These are phyloP conservation scores for Lentinula novae-zelandiae DNA, from an alignment of 1,284 basidiomycete genomes.

Conservation along the genomic window DNA sequence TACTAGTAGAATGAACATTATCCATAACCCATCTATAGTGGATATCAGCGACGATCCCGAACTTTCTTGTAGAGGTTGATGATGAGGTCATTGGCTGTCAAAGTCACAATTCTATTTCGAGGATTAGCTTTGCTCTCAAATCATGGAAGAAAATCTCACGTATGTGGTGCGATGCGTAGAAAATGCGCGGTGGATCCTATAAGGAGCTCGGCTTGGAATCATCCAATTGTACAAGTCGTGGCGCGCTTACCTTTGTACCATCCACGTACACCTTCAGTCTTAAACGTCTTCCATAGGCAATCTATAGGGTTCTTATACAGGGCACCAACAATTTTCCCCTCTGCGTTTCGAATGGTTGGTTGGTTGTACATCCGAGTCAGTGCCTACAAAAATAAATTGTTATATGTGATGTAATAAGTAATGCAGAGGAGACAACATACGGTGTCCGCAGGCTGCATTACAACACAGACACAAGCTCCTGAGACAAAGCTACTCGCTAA, in stretches of 20 bases:
- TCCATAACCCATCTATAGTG: too few species aligned
- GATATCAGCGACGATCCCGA: not conserved
- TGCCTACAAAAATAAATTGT: conserved; percentile 44
- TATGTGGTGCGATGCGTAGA: conserved; percentile 88
- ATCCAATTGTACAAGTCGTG: not conserved
- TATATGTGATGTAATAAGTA: conserved; percentile 5
- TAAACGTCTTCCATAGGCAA: conserved; percentile 94
- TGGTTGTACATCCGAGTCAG: conserved; percentile 97
- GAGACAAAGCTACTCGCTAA: conserved; percentile 86
- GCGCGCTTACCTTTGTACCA: conserved; percentile 80
- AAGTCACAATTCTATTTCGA: conserved; percentile 31
- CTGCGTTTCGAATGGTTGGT: conserved; percentile 69
- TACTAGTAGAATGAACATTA: too few species aligned
- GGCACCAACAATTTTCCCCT: conserved; percentile 73
- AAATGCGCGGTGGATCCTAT: conserved; percentile 89
- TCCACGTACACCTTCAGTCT: conserved; percentile 84
- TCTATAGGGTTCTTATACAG: conserved; percentile 93
- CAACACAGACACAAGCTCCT: conserved; percentile 85
- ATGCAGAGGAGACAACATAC: conserved; percentile 38
- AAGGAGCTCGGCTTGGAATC: not conserved
- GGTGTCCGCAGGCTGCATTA: conserved; percentile 88
- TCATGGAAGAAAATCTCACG: conserved; percentile 43
- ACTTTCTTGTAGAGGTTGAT: conserved; percentile 65
- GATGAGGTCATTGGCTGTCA: conserved; percentile 82
- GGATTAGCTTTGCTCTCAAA: not conserved